Percentiles rank a stretch among this genome's conserved stretches.
Evolutionary conservation across 495 filamentous ascomycete species (phyloP).

Genomic region (Penicillium lividum): DNA sequence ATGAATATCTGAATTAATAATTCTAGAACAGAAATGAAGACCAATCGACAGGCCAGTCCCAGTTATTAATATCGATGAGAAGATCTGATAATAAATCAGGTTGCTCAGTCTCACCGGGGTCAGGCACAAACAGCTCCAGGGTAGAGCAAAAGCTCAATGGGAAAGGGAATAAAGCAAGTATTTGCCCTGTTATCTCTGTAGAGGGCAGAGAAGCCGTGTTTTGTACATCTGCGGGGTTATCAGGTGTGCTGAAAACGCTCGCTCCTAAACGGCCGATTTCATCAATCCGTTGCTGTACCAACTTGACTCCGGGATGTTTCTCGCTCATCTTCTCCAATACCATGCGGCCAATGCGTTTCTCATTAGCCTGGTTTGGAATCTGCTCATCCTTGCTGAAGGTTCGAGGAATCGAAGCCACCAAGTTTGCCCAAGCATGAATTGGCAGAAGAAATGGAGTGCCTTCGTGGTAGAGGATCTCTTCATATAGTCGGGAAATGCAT

Average conservation of each 20-base stretch:
- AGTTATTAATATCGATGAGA: neutral
- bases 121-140: neutral
- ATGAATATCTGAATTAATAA: too few relatives aligned
- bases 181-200: neutral
- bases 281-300: neutral
- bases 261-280: neutral
- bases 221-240: neutral
- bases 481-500: conserved; percentile 18
- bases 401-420: conserved; percentile 21
- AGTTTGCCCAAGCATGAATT: conserved; percentile 16
- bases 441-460: conserved; percentile 10
- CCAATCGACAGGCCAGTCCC: neutral
- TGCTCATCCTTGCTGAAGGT: conserved; percentile 13
- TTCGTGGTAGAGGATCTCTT: conserved; percentile 22
- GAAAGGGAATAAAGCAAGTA: neutral
- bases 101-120: neutral
- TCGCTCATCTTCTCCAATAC: conserved; percentile 15
- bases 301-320: conserved; percentile 10
- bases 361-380: conserved; percentile 4
- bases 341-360: conserved; percentile 9
- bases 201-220: neutral
- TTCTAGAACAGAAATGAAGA: neutral
- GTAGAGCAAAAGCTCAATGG: neutral
- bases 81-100: neutral
- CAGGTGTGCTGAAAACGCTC: neutral